Base-by-base conservation (phyloP, 2,329 filamentous ascomycete species). In the Cladosporium sp. region DNA sequence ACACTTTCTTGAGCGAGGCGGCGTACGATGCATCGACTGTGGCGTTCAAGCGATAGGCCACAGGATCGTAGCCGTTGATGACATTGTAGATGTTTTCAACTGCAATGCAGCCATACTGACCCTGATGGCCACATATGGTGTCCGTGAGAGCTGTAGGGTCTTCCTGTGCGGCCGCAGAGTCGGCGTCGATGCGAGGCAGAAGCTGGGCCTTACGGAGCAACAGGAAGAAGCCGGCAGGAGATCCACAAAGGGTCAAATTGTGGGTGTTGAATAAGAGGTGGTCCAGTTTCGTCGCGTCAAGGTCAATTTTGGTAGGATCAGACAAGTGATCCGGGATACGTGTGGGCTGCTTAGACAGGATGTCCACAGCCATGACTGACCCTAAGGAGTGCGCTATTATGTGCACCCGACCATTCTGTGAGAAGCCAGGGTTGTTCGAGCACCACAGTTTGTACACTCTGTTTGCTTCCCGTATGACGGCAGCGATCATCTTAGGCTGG, bases 41-140 rank as follows among this genome's bases (percentile, higher is more conserved):
- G 20, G 92, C 91, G 67, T 97, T 99, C 59, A 97, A 84, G 15
- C 93, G 83, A 72, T 97, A 97, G 1, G 92, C 90, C 59, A 99
- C 95, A 1, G 94, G 85, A 63, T 88, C 86, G 61, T 86, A 87
- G 36, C 84, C 83, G 65, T 88, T 86, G 70, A 97, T 84, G 63
- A 99, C 84, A 68, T 99, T 99, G 79, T 97, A 99, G 59, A 99
- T 83, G 71, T 97, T 99, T 75, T 97, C 91, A 1, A 97, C 88
- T 0, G 93, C 90, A 28, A 97, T 78, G 72, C 94, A 97, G 17
- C 94, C 94, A 72, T 96, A 96, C 5, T 80, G 84, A 30, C 90
- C 92, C 17, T 82, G 82, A 40, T 91, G 84, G n/a, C 89, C 89
- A n/a, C 88, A 88, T 34, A 97, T 83, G 6, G 80, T 79, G 5